These are phyloP conservation scores for Mesembryanthemum crystallinum DNA, from an alignment of 148 eudicot genomes.

Conservation along the genomic window DNA sequence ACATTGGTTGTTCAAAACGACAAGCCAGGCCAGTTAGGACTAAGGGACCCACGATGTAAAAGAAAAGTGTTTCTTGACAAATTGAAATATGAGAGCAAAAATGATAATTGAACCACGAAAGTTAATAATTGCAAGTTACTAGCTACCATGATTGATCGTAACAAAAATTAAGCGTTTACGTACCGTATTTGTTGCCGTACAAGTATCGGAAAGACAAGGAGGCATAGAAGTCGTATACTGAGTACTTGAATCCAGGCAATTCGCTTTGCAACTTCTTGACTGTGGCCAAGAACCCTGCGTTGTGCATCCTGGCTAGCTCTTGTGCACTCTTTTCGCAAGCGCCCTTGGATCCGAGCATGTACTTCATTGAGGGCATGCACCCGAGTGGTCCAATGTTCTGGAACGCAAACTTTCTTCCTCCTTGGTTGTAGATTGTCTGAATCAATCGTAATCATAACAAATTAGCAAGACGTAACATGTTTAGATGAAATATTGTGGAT, in stretches of 20 bases:
- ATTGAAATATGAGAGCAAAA: constrained; percentile 2
- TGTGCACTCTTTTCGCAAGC: constrained; percentile 30
- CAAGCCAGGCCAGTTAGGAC: not conserved
- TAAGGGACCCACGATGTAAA: not conserved
- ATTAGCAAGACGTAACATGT: not conserved
- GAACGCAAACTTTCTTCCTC: constrained; percentile 53
- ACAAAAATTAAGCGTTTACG: not conserved
- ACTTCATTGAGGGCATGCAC: constrained; percentile 39
- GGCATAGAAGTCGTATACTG: constrained; percentile 38
- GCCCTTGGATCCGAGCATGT: constrained; percentile 25
- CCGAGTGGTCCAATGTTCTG: constrained; percentile 48
- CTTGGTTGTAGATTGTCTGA: constrained; percentile 41
- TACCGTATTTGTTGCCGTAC: constrained; percentile 35
- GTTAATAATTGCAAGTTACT: not conserved
- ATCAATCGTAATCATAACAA: not conserved
- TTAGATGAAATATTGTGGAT: not conserved
- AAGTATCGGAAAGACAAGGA: constrained; percentile 23
- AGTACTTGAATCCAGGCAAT: constrained; percentile 39
- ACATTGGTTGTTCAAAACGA: too few species aligned
- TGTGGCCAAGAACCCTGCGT: constrained; percentile 17
- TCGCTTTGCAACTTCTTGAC: constrained; percentile 26
- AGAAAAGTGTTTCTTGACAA: not conserved
- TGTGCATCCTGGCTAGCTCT: constrained; percentile 37
- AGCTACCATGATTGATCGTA: not conserved
- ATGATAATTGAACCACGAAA: not conserved